Conservation (phyloP, 2,329 filamentous ascomycete genomes). For the Fusarium staphyleae region DNA sequence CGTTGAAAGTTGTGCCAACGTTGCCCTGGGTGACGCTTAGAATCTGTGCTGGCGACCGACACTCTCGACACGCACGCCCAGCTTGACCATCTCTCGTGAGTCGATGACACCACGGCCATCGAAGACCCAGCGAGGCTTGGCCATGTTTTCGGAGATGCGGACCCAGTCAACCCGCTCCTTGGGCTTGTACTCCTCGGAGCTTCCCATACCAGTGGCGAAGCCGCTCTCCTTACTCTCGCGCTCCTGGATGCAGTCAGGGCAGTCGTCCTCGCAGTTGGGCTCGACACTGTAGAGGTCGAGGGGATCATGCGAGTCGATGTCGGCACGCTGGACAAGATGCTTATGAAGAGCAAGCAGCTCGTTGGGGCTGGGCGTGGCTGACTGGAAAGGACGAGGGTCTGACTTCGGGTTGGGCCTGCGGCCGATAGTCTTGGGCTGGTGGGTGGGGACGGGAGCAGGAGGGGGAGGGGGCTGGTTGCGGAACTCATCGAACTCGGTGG, state of each 20-base stretch:
- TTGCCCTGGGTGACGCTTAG: slow-evolving; percentile 32
- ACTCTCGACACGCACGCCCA: slow-evolving; percentile 61
- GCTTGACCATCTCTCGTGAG: slow-evolving; percentile 54
- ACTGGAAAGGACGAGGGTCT: slow-evolving; percentile 57
- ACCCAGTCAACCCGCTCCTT: slow-evolving; percentile 61
- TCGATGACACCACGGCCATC: slow-evolving; percentile 64
- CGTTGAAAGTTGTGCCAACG: slow-evolving; percentile 24
- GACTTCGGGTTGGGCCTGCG: slow-evolving; percentile 50
- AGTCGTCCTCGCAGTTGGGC: slow-evolving; percentile 54
- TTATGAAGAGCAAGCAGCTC: slow-evolving; percentile 58
- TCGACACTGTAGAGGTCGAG: slow-evolving; percentile 54
- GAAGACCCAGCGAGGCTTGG: slow-evolving; percentile 63
- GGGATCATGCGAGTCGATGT: slow-evolving; percentile 50
- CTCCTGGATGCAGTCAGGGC: slow-evolving; percentile 59
- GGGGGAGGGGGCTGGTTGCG: slow-evolving; percentile 50
- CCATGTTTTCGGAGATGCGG: slow-evolving; percentile 57
- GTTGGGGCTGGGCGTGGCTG: slow-evolving; percentile 49
- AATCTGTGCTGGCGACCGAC: slow-evolving; percentile 58
- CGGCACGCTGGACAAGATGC: slow-evolving; percentile 49
- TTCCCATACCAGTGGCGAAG: slow-evolving; percentile 52
- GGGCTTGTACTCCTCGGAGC: slow-evolving; percentile 53
- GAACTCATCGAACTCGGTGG: slow-evolving; percentile 66
- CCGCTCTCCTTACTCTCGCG: slow-evolving; percentile 48
- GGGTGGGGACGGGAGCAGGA: slow-evolving; percentile 39
- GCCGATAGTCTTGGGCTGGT: slow-evolving; percentile 44